A percentile compares a stretch with the other conserved stretches of the same genome.
These are phyloP conservation scores for Aspergillus thermomutatus DNA, from an alignment of 2,329 filamentous ascomycete genomes.

Conservation along the genomic window DNA sequence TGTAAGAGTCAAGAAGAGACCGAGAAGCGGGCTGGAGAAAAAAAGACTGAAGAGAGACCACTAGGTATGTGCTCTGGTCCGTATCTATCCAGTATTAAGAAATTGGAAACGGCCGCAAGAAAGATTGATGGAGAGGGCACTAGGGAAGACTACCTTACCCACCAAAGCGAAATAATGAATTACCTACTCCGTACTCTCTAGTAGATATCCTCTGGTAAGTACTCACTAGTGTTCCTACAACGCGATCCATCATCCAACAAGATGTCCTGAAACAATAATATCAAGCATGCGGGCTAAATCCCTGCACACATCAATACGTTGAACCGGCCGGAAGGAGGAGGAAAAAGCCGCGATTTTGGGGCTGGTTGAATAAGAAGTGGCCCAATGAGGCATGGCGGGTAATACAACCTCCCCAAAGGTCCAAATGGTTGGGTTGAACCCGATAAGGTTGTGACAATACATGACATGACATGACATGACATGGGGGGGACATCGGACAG, in stretches of 20 bases:
- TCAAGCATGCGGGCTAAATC: conserved; percentile 1
- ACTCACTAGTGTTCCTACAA: not conserved
- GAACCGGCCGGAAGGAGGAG: conserved; percentile 22
- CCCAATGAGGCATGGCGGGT: conserved; percentile 34
- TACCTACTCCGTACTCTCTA: not conserved
- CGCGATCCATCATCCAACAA: not conserved
- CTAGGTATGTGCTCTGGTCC: not conserved
- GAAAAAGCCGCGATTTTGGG: conserved; percentile 14
- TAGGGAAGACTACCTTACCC: not conserved
- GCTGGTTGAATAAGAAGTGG: conserved; percentile 30
- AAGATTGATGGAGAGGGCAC: not conserved
- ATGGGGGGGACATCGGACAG: not conserved
- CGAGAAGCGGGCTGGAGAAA: conserved; percentile 9
- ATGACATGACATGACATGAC: not conserved
- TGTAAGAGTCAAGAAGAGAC: conserved; percentile 1
- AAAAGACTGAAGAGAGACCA: conserved; percentile 25
- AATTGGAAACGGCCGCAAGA: too few species aligned
- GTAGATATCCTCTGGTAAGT: not conserved
- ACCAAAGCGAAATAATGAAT: not conserved
- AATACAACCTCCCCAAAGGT: conserved; percentile 29
- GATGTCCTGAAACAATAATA: not conserved
- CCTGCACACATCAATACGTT: conserved; percentile 17
- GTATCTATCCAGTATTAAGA: not conserved
- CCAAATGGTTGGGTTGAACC: conserved; percentile 36
- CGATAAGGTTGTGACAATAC: conserved; percentile 16